Percentiles rank a stretch among this genome's conserved stretches.
Evolutionary conservation across 371 early-diverging fungal genomes (phyloP).

Genomic region (Rhizopus delemar): DNA sequence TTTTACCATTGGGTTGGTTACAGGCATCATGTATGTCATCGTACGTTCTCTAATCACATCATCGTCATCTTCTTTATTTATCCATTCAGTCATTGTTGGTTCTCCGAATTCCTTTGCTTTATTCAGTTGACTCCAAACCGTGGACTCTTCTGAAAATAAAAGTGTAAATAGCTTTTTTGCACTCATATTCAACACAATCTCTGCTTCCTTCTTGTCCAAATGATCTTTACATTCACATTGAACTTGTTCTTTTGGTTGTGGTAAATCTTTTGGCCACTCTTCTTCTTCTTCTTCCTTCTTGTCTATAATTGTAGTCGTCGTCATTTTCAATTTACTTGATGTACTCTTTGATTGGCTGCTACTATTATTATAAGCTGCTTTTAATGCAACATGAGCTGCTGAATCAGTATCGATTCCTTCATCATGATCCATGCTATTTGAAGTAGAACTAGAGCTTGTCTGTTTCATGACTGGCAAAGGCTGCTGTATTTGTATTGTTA

Average conservation of each 20-base stretch:
- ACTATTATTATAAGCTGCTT: slow-evolving; percentile 33
- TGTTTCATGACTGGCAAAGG: background rate
- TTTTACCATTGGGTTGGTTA: slow-evolving; percentile 59
- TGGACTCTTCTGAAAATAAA: slow-evolving; percentile 44
- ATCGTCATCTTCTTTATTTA: slow-evolving; percentile 4
- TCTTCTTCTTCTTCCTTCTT: background rate
- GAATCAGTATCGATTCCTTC: slow-evolving; percentile 12
- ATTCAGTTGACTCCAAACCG: slow-evolving; percentile 50
- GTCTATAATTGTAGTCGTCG: background rate
- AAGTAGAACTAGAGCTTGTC: slow-evolving; percentile 3
- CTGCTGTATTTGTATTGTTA: slow-evolving; percentile 42
- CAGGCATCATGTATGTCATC: slow-evolving; percentile 56
- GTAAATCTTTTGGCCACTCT: slow-evolving; percentile 18
- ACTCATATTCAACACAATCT: slow-evolving; percentile 46
- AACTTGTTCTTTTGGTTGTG: slow-evolving; percentile 47
- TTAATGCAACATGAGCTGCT: slow-evolving; percentile 40
- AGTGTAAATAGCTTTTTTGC: slow-evolving; percentile 59
- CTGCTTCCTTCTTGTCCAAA: slow-evolving; percentile 60
- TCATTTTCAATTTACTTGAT: background rate
- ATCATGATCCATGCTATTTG: slow-evolving; percentile 4
- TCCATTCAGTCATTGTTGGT: slow-evolving; percentile 29
- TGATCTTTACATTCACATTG: slow-evolving; percentile 68
- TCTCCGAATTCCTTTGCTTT: slow-evolving; percentile 36
- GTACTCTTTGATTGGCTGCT: background rate
- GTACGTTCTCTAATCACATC: slow-evolving; percentile 35